Base-by-base conservation (phyloP, 2,329 filamentous ascomycete genomes). In the Ascochyta viciae-villosae region DNA sequence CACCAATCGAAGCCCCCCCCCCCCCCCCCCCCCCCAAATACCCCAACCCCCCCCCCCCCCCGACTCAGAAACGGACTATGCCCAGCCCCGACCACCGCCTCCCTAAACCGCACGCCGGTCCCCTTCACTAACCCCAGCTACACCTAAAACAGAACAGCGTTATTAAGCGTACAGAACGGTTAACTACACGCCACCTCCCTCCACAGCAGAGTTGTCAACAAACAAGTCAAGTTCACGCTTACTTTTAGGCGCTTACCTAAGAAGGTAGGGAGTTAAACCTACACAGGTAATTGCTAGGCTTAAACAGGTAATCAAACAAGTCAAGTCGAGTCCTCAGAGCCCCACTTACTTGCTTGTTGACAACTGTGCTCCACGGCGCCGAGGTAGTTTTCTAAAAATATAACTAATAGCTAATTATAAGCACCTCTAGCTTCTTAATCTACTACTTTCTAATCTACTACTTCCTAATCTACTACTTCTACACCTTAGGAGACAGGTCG, bases 51-150 rank as follows among this genome's bases (percentile, higher is more conserved):
- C 39, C 44, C 44, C 16, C 16, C 16, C 1, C 16, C 15, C 38
- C 44, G 1, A 49, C 6, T 13, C 26, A 54, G 29, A 49, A 54
- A 54, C 16, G 39, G 51, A 40, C 51, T 54, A 34, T 54, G 51
- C 4, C 51, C 12, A 1, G 44, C 45, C 44, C 44, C 44, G 3
- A 54, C 23, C 19, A 22, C 26, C 16, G 19, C 34, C 39, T 49
- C 51, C 33, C n/a, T 26, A 15, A 38, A 54, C 10, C 3, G 4
- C 4, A 7, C 44, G 8, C 50, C 50, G 1, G 6, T 22, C 13
- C 24, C 43, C 38, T 48, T 3, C 2, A 54, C 50, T 44, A 54
- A 48, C 12, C 38, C 44, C 38, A 9, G 7, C 33, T 54, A 44
- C 8, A 48, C 34, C 7, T 3, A 8, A 31, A 54, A 6, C 24